Conservation (phyloP, 345 rosid species). For the Aurinia saxatilis region DNA sequence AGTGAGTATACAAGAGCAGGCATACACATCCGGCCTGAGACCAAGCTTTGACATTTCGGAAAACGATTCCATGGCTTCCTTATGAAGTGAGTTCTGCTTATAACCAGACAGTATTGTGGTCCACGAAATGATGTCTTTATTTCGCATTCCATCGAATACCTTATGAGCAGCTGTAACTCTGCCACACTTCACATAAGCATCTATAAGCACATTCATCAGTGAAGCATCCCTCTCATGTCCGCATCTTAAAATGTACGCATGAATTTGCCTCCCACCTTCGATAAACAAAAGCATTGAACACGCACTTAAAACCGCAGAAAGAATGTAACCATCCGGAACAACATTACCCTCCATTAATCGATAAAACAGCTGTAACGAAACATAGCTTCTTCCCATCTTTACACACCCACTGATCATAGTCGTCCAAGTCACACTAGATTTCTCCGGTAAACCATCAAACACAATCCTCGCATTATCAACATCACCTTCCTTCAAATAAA, state of each 20-base stretch:
- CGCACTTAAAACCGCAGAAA: slow-evolving; percentile 56
- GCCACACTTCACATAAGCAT: slow-evolving; percentile 58
- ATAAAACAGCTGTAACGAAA: slow-evolving; percentile 42
- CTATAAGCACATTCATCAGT: slow-evolving; percentile 52
- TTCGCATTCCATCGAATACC: slow-evolving; percentile 46
- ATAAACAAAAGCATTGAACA: slow-evolving; percentile 44
- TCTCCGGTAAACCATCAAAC: slow-evolving; percentile 48
- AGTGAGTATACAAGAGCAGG: slow-evolving; percentile 62
- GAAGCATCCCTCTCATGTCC: slow-evolving; percentile 56
- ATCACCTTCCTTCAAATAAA: slow-evolving; percentile 42
- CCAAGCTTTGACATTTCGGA: slow-evolving; percentile 37
- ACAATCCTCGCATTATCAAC: slow-evolving; percentile 51
- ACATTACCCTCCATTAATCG: slow-evolving; percentile 32
- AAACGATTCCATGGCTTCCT: slow-evolving; percentile 51
- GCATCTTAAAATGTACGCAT: slow-evolving; percentile 50
- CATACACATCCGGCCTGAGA: slow-evolving; percentile 51
- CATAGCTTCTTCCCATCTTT: slow-evolving; percentile 47
- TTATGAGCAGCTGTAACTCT: slow-evolving; percentile 36
- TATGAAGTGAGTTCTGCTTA: slow-evolving; percentile 52
- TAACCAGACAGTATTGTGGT: slow-evolving; percentile 66
- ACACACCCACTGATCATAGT: slow-evolving; percentile 56
- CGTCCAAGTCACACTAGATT: slow-evolving; percentile 60
- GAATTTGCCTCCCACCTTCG: slow-evolving; percentile 69
- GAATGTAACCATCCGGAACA: slow-evolving; percentile 46
- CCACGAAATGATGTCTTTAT: slow-evolving; percentile 58